Evolutionary conservation across 352 stramenopile genomes (phyloP).

Genomic region (Phytophthora fragariaefolia): DNA sequence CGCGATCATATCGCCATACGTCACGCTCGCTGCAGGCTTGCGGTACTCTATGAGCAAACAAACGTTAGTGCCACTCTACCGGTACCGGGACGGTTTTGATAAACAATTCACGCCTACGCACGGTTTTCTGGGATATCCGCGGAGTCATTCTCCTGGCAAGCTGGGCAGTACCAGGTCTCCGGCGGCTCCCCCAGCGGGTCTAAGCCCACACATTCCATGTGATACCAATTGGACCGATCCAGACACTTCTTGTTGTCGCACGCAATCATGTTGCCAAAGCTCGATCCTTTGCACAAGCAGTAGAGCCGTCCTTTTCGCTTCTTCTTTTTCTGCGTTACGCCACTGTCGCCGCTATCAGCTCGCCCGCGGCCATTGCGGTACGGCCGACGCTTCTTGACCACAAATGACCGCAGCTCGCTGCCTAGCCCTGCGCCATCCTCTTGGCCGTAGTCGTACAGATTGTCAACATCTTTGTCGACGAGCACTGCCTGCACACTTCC

Average conservation of each 20-base stretch:
- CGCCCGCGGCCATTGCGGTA: slow-evolving; percentile 16
- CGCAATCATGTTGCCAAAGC: slow-evolving; percentile 85
- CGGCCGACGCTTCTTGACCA: slow-evolving; percentile 26
- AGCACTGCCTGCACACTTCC: slow-evolving; percentile 13
- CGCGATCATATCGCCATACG: slow-evolving; percentile 91
- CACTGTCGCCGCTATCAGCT: slow-evolving; percentile 17
- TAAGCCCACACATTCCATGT: slow-evolving; percentile 78
- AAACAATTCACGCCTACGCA: slow-evolving; percentile 34
- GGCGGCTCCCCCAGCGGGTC: slow-evolving; percentile 56
- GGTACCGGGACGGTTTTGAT: no score
- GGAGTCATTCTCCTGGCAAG: slow-evolving; percentile 58
- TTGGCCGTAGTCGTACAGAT: slow-evolving; percentile 27
- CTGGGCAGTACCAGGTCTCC: slow-evolving; percentile 81
- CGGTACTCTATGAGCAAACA: slow-evolving; percentile 78
- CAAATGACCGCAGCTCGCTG: slow-evolving; percentile 15
- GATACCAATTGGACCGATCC: slow-evolving; percentile 86
- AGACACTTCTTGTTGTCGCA: slow-evolving; percentile 84
- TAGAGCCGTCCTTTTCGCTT: slow-evolving; percentile 77
- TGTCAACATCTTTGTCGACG: slow-evolving; percentile 29
- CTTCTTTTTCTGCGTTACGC: slow-evolving; percentile 45
- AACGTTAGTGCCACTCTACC: no score
- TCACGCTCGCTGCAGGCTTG: slow-evolving; percentile 82
- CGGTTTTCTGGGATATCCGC: slow-evolving; percentile 75
- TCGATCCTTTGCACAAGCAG: slow-evolving; percentile 77
- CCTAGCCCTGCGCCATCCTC: not conserved